Base-by-base conservation (phyloP, 306 rosid genomes). In the Trichosanthes cucumerina region DNA sequence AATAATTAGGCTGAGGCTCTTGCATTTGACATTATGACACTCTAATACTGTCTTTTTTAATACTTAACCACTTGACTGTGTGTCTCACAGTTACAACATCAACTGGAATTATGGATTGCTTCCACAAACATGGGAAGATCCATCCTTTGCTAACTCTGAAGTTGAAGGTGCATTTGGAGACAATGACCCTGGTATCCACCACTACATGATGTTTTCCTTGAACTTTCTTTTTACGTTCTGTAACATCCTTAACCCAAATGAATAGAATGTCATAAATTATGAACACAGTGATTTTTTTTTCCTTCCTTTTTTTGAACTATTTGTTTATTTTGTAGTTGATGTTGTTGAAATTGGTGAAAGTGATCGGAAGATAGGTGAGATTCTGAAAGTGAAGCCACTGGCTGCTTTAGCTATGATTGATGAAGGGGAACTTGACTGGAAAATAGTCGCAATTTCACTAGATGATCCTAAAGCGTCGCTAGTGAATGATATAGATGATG, bases 351-450 rank as follows among this genome's bases (percentile, higher is more conserved):
- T 93, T 57, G 97, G 98, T 28, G 90, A 84, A 74, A 88, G 84
- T 23, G 91, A 39, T 56, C 64, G 97, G 82, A 91, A 93, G 77
- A 82, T 91, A 47, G 98, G 98, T 1, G 89, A 91, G 78, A 79
- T 96, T 88, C 92, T 92, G 75, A 92, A 56, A 85, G 88, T 96
- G 75, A 96, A 96, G 84, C 97, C 99, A 53, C 82, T 96, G 87
- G 99, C 88, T 86, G 98, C 97, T 76, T 85, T 96, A 73, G 99
- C 99, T 54, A 96, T 96, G 99, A 92, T 96, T 81, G 99, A 96
- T 85, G 99, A 92, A 85, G 99, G 99, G 79, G 99, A 96, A 78
- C 98, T 96, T 80, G 99, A 96, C 93, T 96, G 99, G 99, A 95
- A 96, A 84, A 91, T 95, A 77, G 87, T 96, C 83, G 97, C 98